Percentiles rank a stretch among this genome's conserved stretches.
Evolutionary conservation across 228 moss, liverwort and hornwort species (phyloP).

Genomic region (Sphagnum magellanicum): DNA sequence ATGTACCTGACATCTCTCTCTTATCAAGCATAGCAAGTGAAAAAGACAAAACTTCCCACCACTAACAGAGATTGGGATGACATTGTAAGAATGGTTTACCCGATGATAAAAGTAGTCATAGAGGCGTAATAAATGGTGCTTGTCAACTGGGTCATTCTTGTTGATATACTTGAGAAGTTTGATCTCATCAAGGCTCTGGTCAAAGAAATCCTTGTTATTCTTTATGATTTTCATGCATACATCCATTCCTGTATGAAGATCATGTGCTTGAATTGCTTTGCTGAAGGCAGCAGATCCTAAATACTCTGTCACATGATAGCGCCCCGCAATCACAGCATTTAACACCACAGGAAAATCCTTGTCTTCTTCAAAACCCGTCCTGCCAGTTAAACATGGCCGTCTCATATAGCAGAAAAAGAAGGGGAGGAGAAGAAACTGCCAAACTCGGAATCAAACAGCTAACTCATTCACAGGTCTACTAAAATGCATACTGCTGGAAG

Average conservation of each 20-base stretch:
- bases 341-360: conserved; percentile 59
- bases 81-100: conserved; percentile 9
- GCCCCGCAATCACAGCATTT: conserved; percentile 54
- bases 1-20: too few species aligned
- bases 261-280: conserved; percentile 61
- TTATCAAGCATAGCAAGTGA: too few species aligned
- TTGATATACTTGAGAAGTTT: conserved; percentile 57
- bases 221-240: conserved; percentile 65
- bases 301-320: conserved; percentile 59
- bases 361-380: conserved; percentile 60
- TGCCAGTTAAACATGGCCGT: conserved; percentile 1
- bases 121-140: conserved; percentile 43
- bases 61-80: background rate
- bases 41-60: too few species aligned
- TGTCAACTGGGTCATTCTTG: conserved; percentile 54
- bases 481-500: background rate
- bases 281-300: conserved; percentile 58
- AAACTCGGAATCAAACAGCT: background rate
- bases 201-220: conserved; percentile 60
- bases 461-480: background rate
- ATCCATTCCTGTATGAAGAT: conserved; percentile 59
- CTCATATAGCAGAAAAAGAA: too few species aligned
- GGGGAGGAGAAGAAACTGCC: too few species aligned
- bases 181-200: conserved; percentile 58
- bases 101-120: conserved; percentile 61